These are phyloP conservation scores for Neoascochyta sp. DNA, from an alignment of 2,329 filamentous ascomycete genomes.

Conservation along the genomic window DNA sequence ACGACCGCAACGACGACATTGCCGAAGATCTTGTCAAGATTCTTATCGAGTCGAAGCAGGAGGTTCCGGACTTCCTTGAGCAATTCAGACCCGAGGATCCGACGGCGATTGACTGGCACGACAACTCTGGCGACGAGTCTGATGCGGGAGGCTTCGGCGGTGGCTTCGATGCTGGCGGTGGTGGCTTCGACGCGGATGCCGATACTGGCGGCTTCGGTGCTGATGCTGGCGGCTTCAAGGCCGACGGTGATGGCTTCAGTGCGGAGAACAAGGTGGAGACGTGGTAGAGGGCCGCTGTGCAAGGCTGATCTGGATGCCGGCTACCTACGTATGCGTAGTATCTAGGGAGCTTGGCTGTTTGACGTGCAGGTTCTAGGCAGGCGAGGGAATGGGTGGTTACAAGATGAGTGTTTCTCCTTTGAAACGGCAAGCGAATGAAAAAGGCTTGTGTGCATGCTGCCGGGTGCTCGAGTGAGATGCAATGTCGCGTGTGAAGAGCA, in stretches of 20 bases:
- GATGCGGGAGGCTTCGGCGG: slow-evolving; percentile 20
- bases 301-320: too few relatives aligned
- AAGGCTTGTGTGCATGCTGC: too few relatives aligned
- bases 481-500: too few relatives aligned
- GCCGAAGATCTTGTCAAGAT: slow-evolving; percentile 73
- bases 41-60: slow-evolving; percentile 73
- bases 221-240: slow-evolving; percentile 5
- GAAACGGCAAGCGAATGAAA: too few relatives aligned
- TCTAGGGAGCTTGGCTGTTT: not conserved
- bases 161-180: slow-evolving; percentile 10
- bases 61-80: slow-evolving; percentile 77
- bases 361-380: not conserved
- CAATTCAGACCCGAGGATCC: slow-evolving; percentile 58
- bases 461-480: too few relatives aligned
- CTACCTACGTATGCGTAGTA: too few relatives aligned
- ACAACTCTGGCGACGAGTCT: slow-evolving; percentile 45
- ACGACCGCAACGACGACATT: slow-evolving; percentile 69
- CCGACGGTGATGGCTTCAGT: slow-evolving; percentile 12
- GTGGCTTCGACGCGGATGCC: slow-evolving; percentile 7
- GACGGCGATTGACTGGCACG: slow-evolving; percentile 50
- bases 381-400: too few relatives aligned
- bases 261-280: slow-evolving; percentile 22
- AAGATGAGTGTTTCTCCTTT: too few relatives aligned
- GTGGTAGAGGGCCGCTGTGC: slow-evolving; percentile 27
- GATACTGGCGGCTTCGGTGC: slow-evolving; percentile 12